Percentiles rank a stretch among this genome's conserved stretches.
Evolutionary conservation across 176 grass and related monocot species (phyloP).

Genomic region (Saccharum spontaneum): DNA sequence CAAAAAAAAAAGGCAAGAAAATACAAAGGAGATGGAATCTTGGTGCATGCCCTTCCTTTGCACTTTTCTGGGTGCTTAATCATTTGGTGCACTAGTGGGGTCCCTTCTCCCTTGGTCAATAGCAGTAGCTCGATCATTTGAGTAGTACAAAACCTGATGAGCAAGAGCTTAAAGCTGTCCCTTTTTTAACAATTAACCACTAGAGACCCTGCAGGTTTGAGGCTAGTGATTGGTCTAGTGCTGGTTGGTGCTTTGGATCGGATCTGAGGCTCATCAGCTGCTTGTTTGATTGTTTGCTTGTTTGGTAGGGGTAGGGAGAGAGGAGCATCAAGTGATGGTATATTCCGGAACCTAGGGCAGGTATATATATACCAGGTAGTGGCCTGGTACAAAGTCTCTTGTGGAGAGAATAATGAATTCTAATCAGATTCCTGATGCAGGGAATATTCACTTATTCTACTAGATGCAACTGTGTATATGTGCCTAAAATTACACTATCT

Average conservation of each 20-base stretch:
- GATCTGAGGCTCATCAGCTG: too few species aligned
- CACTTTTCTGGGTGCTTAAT: conserved; percentile 34
- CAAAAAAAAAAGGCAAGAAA: conserved; percentile 6
- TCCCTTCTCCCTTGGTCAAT: background rate
- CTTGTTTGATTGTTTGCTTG: background rate
- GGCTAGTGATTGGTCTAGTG: conserved; percentile 8
- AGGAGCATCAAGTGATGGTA: conserved; percentile 8
- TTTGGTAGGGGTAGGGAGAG: conserved; percentile 11
- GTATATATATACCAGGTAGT: background rate
- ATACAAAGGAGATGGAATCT: conserved; percentile 50
- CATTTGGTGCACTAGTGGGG: conserved; percentile 29
- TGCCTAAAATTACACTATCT: background rate
- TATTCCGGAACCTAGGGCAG: background rate
- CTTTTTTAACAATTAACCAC: conserved; percentile 10
- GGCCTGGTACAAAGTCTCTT: background rate
- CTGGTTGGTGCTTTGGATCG: too few species aligned
- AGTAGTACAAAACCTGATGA: background rate
- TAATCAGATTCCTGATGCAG: background rate
- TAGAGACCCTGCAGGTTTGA: background rate
- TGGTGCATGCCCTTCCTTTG: conserved; percentile 10
- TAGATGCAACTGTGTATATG: background rate
- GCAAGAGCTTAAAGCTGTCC: conserved; percentile 7
- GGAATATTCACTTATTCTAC: background rate
- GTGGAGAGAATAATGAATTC: background rate
- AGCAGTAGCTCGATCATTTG: background rate